Evolutionary conservation across 768 basidiomycete species (phyloP), one percentile per base, ranked within the genome.

Genomic region (Auricularia sp.): DNA sequence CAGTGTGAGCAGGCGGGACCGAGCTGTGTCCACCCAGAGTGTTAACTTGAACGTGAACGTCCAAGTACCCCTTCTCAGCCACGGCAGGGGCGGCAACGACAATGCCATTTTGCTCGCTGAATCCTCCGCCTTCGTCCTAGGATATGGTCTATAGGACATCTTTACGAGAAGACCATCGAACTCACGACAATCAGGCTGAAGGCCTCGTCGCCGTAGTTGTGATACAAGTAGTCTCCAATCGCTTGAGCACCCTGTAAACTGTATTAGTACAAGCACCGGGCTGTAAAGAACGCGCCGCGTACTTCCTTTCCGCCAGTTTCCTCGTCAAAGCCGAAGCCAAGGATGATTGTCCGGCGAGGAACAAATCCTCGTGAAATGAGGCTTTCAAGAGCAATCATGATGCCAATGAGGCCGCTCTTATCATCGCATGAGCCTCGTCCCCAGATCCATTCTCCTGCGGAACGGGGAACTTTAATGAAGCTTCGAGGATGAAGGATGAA

Each of bases 11-110:
- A 16, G 90, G 91, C 16, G 94, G 94, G 18, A 93, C 76, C 69
- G 87, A 90, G 0, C 92, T 93, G 73, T 95, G 94, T 0, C 93
- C 93, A 4, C 93, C 93, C 0, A 85, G 79, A 0, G 87, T 77
- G 14, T 80, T 75, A 7, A 94, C 84, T 64, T 86, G 81, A 16
- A 93, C 77, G 16, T 74, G 76, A 18, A 86, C 80, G 69, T 90
- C 79, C 11, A 87, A 53, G 64, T 80, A 84, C 12, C 92, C 56
- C 72, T 90, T 91, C 75, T 92, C 90, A 0, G 84, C 84, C 33
- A 89, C 81, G 2, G 78, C 87, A 11, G 86, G 86, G 0, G 75
- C 75, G 3, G 89, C 87, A 64, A 91, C 74, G 11, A 84, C 72
- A 11, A 78, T 76, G 6, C 87, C 87, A 64, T 78, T 81, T 39